Evolutionary conservation across 208 protist species (phyloP).

Genomic region (Trypanosoma scelopori): DNA sequence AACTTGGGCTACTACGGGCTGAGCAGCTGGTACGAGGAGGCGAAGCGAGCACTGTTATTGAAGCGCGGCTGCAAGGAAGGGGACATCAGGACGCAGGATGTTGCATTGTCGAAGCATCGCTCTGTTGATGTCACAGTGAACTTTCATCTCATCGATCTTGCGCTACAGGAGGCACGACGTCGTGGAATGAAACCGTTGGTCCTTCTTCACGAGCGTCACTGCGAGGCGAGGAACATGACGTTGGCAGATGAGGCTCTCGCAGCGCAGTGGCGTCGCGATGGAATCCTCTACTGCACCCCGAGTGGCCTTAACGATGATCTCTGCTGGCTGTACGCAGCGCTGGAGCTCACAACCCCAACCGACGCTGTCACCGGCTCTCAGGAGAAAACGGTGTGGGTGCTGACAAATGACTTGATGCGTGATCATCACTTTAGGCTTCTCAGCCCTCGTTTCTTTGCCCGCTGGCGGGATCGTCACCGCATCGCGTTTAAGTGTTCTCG

Average conservation of each 20-base stretch:
- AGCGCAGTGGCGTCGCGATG: conserved; percentile 41
- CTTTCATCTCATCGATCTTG: conserved; percentile 78
- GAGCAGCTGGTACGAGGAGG: conserved; percentile 68
- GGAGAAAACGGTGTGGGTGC: conserved; percentile 34
- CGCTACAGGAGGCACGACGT: conserved; percentile 35
- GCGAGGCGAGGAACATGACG: conserved; percentile 28
- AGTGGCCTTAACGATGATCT: conserved; percentile 84
- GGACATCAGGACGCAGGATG: conserved; percentile 33
- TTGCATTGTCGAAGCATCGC: conserved; percentile 35
- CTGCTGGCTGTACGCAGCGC: conserved; percentile 79
- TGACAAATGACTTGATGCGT: conserved; percentile 86
- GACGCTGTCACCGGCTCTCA: conserved; percentile 51
- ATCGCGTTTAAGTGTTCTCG: conserved; percentile 74
- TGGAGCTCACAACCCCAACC: conserved; percentile 38
- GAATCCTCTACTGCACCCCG: conserved; percentile 54
- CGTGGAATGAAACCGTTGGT: conserved; percentile 56
- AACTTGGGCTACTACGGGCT: conserved; percentile 86
- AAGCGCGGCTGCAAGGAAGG: conserved; percentile 38
- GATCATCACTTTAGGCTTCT: conserved; percentile 84
- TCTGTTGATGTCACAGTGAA: conserved; percentile 80
- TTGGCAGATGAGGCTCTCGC: conserved; percentile 38
- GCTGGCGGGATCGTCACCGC: conserved; percentile 80
- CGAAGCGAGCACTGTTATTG: conserved; percentile 56
- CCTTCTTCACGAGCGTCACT: conserved; percentile 76
- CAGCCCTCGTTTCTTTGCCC: conserved; percentile 73